Conservation (phyloP, 176 grass and related monocot species). For the Neostapfia colusana region DNA sequence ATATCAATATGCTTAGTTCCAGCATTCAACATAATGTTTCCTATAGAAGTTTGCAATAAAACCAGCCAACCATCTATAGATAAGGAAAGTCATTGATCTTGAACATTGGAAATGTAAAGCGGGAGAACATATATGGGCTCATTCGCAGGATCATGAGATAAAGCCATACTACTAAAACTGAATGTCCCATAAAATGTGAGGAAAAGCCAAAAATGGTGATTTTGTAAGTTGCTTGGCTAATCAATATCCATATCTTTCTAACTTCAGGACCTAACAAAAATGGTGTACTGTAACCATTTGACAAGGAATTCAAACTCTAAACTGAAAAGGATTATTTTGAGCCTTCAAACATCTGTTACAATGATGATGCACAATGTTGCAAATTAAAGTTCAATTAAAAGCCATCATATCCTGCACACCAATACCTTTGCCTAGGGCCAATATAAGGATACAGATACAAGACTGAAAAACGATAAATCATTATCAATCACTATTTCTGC, state of each 20-base stretch:
- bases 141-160: background rate
- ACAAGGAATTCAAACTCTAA: constrained; percentile 4
- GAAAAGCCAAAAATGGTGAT: background rate
- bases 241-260: background rate
- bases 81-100: background rate
- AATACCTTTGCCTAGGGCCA: background rate
- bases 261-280: background rate
- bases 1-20: background rate
- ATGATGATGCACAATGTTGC: background rate
- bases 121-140: background rate
- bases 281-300: background rate
- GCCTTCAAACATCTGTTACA: background rate
- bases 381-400: background rate
- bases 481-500: background rate
- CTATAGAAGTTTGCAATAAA: background rate
- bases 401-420: background rate
- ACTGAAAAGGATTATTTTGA: background rate
- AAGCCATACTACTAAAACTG: background rate
- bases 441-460: background rate
- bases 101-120: background rate
- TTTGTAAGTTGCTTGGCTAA: background rate
- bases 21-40: background rate
- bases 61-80: constrained; percentile 5
- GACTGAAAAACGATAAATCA: background rate
- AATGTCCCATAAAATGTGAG: background rate